Evolutionary conservation across 2,329 filamentous ascomycete genomes (phyloP).

Genomic region (Elsinoe batatas): DNA sequence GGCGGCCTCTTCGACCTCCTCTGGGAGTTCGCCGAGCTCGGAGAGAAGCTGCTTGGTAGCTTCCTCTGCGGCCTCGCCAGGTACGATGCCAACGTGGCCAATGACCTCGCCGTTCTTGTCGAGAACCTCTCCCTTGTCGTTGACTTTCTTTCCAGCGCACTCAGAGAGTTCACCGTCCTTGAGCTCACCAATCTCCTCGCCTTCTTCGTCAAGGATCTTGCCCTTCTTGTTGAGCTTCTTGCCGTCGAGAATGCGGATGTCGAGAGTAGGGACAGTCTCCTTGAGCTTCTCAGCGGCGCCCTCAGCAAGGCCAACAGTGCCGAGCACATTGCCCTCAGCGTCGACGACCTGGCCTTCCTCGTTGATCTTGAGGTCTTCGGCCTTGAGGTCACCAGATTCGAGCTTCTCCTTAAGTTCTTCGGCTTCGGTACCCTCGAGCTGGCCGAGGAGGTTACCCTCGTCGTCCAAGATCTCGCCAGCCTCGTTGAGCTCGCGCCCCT

Average conservation of each 20-base stretch:
- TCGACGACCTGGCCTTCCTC: conserved; percentile 43
- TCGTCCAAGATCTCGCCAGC: conserved; percentile 41
- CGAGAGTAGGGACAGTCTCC: conserved; percentile 30
- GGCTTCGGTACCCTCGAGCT: conserved; percentile 39
- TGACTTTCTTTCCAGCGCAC: conserved; percentile 39
- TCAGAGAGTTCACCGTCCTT: conserved; percentile 36
- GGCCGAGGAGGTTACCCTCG: conserved; percentile 40
- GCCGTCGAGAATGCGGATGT: conserved; percentile 41
- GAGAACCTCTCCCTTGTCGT: conserved; percentile 42
- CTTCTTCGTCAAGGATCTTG: conserved; percentile 42
- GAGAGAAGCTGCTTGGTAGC: conserved; percentile 41
- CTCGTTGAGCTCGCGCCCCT: conserved; percentile 42
- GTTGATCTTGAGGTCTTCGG: conserved; percentile 41
- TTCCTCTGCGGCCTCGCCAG: conserved; percentile 42
- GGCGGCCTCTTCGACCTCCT: conserved; percentile 22
- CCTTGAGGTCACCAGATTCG: conserved; percentile 30
- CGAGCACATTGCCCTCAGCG: conserved; percentile 41
- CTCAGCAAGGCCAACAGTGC: conserved; percentile 41
- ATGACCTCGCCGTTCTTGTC: conserved; percentile 43
- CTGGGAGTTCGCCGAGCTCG: conserved; percentile 36
- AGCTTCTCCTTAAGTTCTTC: conserved; percentile 32
- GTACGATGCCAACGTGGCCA: conserved; percentile 39
- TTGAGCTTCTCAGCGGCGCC: conserved; percentile 39
- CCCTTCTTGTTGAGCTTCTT: conserved; percentile 50
- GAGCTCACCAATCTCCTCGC: conserved; percentile 42